Percentiles rank a stretch among this genome's conserved stretches.
Conservation (phyloP, 1,284 basidiomycete genomes). For the Trametes hirsuta region DNA sequence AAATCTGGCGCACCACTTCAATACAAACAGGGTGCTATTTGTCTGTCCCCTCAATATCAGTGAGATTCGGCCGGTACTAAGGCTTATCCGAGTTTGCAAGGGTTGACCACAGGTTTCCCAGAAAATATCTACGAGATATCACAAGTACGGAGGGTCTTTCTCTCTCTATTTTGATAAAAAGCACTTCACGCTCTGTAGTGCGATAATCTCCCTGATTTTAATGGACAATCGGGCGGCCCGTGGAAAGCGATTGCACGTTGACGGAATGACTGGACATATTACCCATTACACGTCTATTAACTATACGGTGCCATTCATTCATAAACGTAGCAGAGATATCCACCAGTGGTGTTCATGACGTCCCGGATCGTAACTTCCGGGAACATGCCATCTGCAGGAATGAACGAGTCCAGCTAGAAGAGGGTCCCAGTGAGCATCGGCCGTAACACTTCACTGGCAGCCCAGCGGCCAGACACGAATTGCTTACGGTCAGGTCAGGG, state of each 20-base stretch:
- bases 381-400: slow-evolving; percentile 39
- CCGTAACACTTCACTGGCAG: not conserved
- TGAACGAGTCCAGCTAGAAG: slow-evolving; percentile 32
- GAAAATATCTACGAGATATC: not conserved
- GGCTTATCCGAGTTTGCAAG: not conserved
- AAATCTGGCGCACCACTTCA: not conserved
- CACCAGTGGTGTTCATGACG: slow-evolving; percentile 38
- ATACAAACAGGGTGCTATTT: not conserved
- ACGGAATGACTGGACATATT: too few relatives aligned
- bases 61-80: not conserved
- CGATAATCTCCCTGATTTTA: too few relatives aligned
- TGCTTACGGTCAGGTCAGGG: slow-evolving; percentile 35
- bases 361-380: slow-evolving; percentile 33
- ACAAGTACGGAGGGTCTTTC: not conserved
- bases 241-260: too few relatives aligned
- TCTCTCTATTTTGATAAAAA: not conserved
- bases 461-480: not conserved
- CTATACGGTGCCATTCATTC: slow-evolving; percentile 22
- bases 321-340: slow-evolving; percentile 41
- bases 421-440: not conserved
- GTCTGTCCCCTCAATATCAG: not conserved
- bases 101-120: not conserved
- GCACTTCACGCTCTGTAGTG: too few relatives aligned
- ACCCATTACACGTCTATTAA: too few relatives aligned
- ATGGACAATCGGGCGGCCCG: too few relatives aligned